A percentile compares a stretch with the other conserved stretches of the same genome.
Evolutionary conservation across 2,329 filamentous ascomycete species (phyloP).

Genomic region (Aspergillus unguis): DNA sequence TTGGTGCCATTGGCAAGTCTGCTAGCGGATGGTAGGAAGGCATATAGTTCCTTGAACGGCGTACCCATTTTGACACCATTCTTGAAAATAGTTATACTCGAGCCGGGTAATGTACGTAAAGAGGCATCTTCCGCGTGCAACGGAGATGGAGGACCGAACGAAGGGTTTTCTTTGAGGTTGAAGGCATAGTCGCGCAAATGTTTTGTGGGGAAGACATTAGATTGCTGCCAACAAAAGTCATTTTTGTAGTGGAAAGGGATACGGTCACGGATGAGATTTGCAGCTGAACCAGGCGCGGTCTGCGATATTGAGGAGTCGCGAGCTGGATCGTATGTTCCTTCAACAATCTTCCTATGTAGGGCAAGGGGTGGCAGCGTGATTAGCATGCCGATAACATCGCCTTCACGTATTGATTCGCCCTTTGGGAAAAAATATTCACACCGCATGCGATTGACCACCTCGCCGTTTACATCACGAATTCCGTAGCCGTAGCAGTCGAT

Average conservation of each 20-base stretch:
- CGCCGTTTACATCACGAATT: slow-evolving; percentile 81
- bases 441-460: slow-evolving; percentile 89
- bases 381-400: slow-evolving; percentile 90
- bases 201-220: slow-evolving; percentile 67
- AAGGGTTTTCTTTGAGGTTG: slow-evolving; percentile 45
- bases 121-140: slow-evolving; percentile 66
- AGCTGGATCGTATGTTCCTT: slow-evolving; percentile 82
- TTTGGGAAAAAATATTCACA: slow-evolving; percentile 85
- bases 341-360: slow-evolving; percentile 82
- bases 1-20: slow-evolving; percentile 43
- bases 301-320: slow-evolving; percentile 24
- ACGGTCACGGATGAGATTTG: slow-evolving; percentile 89
- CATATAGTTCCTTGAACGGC: slow-evolving; percentile 80
- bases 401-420: slow-evolving; percentile 76
- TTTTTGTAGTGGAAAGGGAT: slow-evolving; percentile 93
- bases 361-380: slow-evolving; percentile 83
- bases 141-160: slow-evolving; percentile 51
- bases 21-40: slow-evolving; percentile 88
- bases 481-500: slow-evolving; percentile 96
- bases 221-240: slow-evolving; percentile 81
- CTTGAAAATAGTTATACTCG: slow-evolving; percentile 84
- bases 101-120: slow-evolving; percentile 82
- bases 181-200: slow-evolving; percentile 71
- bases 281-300: slow-evolving; percentile 53
- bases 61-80: slow-evolving; percentile 85